These are phyloP conservation scores for Rubia peregrina DNA, from an alignment of 305 asterid genomes.

Conservation along the genomic window DNA sequence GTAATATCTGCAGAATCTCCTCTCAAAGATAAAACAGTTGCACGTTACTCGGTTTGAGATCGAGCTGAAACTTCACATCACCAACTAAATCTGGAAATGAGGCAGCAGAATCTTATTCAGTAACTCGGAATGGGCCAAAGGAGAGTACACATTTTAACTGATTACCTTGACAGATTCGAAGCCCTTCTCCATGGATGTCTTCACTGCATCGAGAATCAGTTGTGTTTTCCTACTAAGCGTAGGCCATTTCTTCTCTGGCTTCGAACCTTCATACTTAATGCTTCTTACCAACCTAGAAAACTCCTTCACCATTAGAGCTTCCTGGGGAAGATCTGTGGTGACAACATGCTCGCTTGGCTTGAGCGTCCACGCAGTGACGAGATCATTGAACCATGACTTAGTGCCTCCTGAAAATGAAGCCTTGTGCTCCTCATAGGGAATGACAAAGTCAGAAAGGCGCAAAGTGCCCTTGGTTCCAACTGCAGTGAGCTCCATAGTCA, in stretches of 20 bases:
- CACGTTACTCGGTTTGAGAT: neutral
- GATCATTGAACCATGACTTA: constrained; percentile 26
- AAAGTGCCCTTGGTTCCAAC: constrained; percentile 20
- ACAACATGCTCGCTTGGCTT: constrained; percentile 34
- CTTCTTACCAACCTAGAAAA: constrained; percentile 38
- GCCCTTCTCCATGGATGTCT: constrained; percentile 51
- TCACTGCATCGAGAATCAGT: constrained; percentile 53
- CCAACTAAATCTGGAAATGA: neutral
- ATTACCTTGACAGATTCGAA: constrained; percentile 16
- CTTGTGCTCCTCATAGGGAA: constrained; percentile 20
- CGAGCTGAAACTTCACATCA: neutral
- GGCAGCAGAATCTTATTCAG: neutral
- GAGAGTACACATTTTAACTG: neutral
- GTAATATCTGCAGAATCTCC: neutral
- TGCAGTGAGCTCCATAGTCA: constrained; percentile 19
- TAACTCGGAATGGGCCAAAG: neutral
- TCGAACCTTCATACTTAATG: constrained; percentile 26
- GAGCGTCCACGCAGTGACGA: constrained; percentile 29
- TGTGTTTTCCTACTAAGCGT: constrained; percentile 60
- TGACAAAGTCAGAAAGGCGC: constrained; percentile 19
- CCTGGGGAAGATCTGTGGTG: constrained; percentile 55
- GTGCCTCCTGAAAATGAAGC: constrained; percentile 31
- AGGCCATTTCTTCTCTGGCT: constrained; percentile 49
- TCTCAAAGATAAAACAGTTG: neutral
- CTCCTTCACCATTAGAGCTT: constrained; percentile 62